Evolutionary conservation across 805 yeast species (phyloP).

Genomic region (Huiozyma sinensis): DNA sequence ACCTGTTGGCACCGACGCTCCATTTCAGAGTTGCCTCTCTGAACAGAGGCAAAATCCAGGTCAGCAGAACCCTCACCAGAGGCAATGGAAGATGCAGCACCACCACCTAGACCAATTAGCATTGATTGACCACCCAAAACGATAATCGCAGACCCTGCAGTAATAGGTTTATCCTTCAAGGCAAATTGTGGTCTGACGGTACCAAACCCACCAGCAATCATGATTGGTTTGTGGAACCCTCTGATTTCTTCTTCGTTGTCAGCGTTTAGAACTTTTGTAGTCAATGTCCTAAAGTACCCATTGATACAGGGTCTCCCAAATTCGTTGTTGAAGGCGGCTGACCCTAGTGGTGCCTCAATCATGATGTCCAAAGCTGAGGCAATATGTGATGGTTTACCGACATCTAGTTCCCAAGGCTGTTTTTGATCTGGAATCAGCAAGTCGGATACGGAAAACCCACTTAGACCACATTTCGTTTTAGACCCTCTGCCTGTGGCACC

Average conservation of each 20-base stretch:
- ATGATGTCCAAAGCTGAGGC: constrained; percentile 89
- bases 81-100: constrained; percentile 96
- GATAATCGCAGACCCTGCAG: constrained; percentile 84
- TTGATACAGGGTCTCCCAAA: constrained; percentile 96
- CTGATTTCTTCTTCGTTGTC: constrained; percentile 64
- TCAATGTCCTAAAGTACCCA: constrained; percentile 93
- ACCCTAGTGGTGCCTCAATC: constrained; percentile 95
- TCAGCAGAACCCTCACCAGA: constrained; percentile 95
- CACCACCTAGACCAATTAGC: constrained; percentile 98
- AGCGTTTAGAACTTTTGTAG: constrained; percentile 58
- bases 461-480: constrained; percentile 88
- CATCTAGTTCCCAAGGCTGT: constrained; percentile 92
- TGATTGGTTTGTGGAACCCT: constrained; percentile 97
- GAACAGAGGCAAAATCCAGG: constrained; percentile 96
- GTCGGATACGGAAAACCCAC: constrained; percentile 90
- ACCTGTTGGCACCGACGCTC: constrained; percentile 99
- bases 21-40: constrained; percentile 98
- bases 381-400: constrained; percentile 88
- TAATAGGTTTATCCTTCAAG: constrained; percentile 73
- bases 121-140: constrained; percentile 96
- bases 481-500: constrained; percentile 99
- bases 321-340: constrained; percentile 97
- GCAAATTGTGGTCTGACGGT: constrained; percentile 90
- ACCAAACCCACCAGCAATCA: constrained; percentile 99
- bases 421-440: constrained; percentile 70